Conservation (phyloP, 352 stramenopile genomes). For the Aphanomyces euteiches region DNA sequence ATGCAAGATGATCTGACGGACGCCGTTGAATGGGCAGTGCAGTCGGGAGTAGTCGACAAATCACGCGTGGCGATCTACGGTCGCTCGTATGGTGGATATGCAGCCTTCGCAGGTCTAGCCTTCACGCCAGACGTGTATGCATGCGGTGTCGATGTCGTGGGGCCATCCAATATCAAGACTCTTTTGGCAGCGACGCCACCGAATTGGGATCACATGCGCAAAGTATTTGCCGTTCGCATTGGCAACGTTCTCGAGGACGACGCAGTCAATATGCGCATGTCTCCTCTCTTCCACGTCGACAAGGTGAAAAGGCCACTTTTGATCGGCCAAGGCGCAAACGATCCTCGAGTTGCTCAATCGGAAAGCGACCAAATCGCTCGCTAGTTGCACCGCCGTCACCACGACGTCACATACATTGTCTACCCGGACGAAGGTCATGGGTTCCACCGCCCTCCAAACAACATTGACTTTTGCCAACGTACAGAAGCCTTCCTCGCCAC, state of each 20-base stretch:
- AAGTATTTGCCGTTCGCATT: constrained; percentile 44
- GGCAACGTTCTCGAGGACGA: constrained; percentile 39
- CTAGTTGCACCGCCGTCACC: constrained; percentile 57
- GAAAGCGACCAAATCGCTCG: constrained; percentile 76
- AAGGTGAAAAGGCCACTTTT: constrained; percentile 73
- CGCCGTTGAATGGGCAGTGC: constrained; percentile 51
- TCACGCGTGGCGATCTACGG: constrained; percentile 52
- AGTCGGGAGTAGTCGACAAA: constrained; percentile 53
- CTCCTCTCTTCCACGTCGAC: constrained; percentile 66
- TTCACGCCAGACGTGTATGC: constrained; percentile 78
- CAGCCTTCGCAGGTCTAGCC: constrained; percentile 55
- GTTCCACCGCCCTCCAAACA: constrained; percentile 60
- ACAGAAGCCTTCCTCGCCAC: constrained; percentile 40
- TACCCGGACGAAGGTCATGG: constrained; percentile 81
- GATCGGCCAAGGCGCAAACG: constrained; percentile 76
- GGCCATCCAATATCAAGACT: constrained; percentile 45
- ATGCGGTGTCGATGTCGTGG: constrained; percentile 75
- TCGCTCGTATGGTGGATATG: constrained; percentile 71
- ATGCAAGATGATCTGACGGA: constrained; percentile 57
- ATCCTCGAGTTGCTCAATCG: constrained; percentile 65
- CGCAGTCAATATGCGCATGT: constrained; percentile 44
- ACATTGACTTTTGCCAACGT: constrained; percentile 58
- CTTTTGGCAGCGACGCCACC: constrained; percentile 43
- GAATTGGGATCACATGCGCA: constrained; percentile 44
- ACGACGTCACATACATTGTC: constrained; percentile 73